Evolutionary conservation across 2,329 filamentous ascomycete genomes (phyloP).

Genomic region (Penicillium sp.): DNA sequence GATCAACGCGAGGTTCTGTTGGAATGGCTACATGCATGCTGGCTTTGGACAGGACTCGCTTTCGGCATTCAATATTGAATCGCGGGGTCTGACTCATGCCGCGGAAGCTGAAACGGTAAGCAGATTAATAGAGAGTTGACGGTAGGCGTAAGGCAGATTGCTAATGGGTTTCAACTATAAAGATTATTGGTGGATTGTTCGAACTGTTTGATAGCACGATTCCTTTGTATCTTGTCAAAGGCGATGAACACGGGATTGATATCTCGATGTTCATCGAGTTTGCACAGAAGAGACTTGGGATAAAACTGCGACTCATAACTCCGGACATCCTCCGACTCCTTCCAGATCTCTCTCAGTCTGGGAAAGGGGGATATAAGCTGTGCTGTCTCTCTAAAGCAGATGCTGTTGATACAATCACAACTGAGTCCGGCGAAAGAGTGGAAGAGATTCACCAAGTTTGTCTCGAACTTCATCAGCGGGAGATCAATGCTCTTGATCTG

Average conservation of each 20-base stretch:
- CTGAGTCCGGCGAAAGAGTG: constrained; percentile 12
- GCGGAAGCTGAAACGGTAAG: constrained; percentile 8
- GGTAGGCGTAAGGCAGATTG: not conserved
- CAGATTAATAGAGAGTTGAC: not conserved
- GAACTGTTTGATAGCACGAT: constrained; percentile 7
- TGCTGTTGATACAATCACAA: not conserved
- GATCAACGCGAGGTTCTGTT: constrained; percentile 28
- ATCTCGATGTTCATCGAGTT: constrained; percentile 1
- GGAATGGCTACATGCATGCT: constrained; percentile 18
- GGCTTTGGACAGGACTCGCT: constrained; percentile 3
- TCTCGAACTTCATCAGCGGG: constrained; percentile 32
- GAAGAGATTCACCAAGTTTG: constrained; percentile 29
- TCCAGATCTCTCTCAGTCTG: constrained; percentile 1
- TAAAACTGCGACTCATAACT: constrained; percentile 7
- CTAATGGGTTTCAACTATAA: not conserved
- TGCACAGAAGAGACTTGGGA: not conserved
- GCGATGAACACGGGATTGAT: constrained; percentile 13
- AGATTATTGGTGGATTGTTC: constrained; percentile 8
- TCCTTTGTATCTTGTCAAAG: constrained; percentile 21
- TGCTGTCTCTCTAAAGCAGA: constrained; percentile 6
- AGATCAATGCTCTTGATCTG: constrained; percentile 20
- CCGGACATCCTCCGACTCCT: not conserved
- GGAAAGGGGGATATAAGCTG: not conserved
- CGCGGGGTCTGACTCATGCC: not conserved
- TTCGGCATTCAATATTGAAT: not conserved